phyloP scores from a whole-genome alignment of 768 basidiomycete genomes.

The Ephemerocybe angulata region DNA sequence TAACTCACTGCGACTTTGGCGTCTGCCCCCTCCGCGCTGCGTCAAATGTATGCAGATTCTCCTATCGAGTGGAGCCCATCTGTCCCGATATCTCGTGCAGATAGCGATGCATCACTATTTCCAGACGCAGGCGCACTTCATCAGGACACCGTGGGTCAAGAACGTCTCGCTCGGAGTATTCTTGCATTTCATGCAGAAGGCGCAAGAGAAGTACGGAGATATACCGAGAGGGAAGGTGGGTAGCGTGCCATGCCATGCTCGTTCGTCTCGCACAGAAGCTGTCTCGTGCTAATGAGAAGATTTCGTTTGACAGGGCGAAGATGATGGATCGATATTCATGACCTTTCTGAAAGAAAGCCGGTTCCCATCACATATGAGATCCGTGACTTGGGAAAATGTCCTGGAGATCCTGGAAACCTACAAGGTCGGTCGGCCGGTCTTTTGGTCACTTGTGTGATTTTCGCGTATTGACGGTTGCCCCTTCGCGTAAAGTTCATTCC shows the following conservation, averaged over 20 bases:
- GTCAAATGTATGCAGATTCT: conserved; percentile 49
- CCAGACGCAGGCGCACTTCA: conserved; percentile 65
- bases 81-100: conserved; percentile 77
- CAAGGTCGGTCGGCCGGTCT: conserved; percentile 42
- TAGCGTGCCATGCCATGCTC: conserved; percentile 6
- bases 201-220: conserved; percentile 56
- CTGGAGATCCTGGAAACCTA: conserved; percentile 67
- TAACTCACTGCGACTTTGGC: no score
- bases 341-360: conserved; percentile 68
- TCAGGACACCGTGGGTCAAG: conserved; percentile 74
- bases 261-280: not conserved
- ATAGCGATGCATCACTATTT: conserved; percentile 79
- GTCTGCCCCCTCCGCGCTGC: conserved; percentile 18
- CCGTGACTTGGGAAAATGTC: conserved; percentile 60
- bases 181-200: conserved; percentile 58
- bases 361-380: conserved; percentile 55
- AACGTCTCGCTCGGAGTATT: conserved; percentile 59
- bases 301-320: conserved; percentile 48
- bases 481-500: conserved; percentile 67
- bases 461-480: not conserved
- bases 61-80: conserved; percentile 68
- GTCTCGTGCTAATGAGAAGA: conserved; percentile 9
- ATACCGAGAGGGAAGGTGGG: conserved; percentile 59
- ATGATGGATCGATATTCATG: conserved; percentile 66
- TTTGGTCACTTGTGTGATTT: not conserved